These are phyloP conservation scores for Arabidopsis arenosa DNA, from an alignment of 345 rosid species.

Conservation along the genomic window DNA sequence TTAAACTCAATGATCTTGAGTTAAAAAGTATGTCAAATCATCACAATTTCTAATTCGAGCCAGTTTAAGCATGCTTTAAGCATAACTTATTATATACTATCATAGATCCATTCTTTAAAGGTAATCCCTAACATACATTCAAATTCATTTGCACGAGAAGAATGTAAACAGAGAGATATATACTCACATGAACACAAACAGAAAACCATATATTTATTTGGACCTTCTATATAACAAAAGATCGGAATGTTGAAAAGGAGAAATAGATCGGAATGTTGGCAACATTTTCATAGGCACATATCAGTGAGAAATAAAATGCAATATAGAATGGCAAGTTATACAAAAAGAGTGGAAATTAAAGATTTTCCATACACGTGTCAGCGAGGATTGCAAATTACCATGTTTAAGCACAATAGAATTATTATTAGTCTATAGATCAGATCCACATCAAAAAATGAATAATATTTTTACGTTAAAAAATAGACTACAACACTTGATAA, in stretches of 20 bases:
- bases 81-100: background rate
- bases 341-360: background rate
- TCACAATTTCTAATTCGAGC: background rate
- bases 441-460: background rate
- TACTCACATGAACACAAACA: background rate
- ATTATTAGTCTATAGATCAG: background rate
- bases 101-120: background rate
- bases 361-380: conserved; percentile 13
- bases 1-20: background rate
- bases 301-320: background rate
- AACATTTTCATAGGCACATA: background rate
- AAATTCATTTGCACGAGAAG: background rate
- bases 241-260: background rate
- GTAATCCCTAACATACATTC: no score
- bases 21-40: background rate
- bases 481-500: background rate
- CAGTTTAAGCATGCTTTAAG: background rate
- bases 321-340: background rate
- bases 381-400: background rate
- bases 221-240: background rate
- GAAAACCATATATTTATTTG: background rate
- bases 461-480: background rate
- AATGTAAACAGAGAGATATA: background rate
- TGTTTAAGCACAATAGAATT: conserved; percentile 4
- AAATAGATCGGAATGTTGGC: background rate